Conservation (phyloP, 2,329 filamentous ascomycete genomes). For the Dothiorella sarmentorum region DNA sequence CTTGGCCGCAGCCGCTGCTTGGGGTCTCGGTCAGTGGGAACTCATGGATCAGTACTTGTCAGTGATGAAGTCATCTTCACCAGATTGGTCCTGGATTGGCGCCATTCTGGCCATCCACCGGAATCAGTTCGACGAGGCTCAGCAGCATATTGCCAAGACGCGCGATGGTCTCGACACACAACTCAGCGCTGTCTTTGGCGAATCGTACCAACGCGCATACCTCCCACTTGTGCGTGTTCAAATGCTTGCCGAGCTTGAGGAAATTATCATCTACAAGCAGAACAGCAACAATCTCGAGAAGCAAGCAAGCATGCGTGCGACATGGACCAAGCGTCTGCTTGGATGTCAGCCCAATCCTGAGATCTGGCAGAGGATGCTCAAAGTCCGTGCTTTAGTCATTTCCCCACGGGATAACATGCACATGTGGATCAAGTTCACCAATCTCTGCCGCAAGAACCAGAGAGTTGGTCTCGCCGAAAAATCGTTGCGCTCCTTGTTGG, state of each 20-base stretch:
- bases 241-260: slow-evolving; percentile 97
- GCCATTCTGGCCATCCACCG: slow-evolving; percentile 92
- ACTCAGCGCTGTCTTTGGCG: slow-evolving; percentile 90
- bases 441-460: slow-evolving; percentile 93
- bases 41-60: slow-evolving; percentile 96
- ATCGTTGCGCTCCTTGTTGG: slow-evolving; percentile 86
- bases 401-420: slow-evolving; percentile 90
- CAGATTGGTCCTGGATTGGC: slow-evolving; percentile 95
- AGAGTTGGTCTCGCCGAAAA: slow-evolving; percentile 94
- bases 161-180: slow-evolving; percentile 93
- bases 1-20: slow-evolving; percentile 90
- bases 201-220: slow-evolving; percentile 97
- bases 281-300: slow-evolving; percentile 74
- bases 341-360: slow-evolving; percentile 97
- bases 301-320: slow-evolving; percentile 84
- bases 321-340: slow-evolving; percentile 92
- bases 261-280: slow-evolving; percentile 97
- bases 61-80: slow-evolving; percentile 90
- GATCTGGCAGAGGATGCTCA: slow-evolving; percentile 97
- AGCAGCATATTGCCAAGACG: slow-evolving; percentile 84
- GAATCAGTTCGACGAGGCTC: slow-evolving; percentile 90
- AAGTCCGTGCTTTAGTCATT: slow-evolving; percentile 88
- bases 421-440: slow-evolving; percentile 99
- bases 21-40: slow-evolving; percentile 96
- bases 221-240: slow-evolving; percentile 97